Evolutionary conservation across 2,329 filamentous ascomycete genomes (phyloP), one percentile per base, ranked within the genome.

Genomic region (Phialophora chinensis): DNA sequence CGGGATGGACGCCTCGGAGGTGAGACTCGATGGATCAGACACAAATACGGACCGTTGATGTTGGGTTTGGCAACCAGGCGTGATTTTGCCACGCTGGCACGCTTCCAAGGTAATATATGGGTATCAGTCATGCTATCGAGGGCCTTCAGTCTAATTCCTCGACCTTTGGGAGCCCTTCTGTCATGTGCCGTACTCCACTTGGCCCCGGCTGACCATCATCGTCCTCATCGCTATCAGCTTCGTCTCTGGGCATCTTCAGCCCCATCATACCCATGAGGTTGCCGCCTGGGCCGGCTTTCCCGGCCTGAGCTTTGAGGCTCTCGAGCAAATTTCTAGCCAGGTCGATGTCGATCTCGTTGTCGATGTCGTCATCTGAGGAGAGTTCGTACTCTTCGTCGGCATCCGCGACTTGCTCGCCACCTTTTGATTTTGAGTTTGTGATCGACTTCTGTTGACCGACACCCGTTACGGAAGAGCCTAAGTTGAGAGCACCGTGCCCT

Each of bases 321-420:
- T 97, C 92, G 1, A 99, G 82, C 62, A 99, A 82, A 74, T 98
- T 98, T 77, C 91, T 92, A 20, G 91, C 93, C 27, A 99, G 83
- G 68, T 95, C 94, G 72, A 93, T 91, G 75, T 98, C 91, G 31
- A 95, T 87, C 69, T 93, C 84, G 4, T 95, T 85, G 61, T 90
- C 88, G 0, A 84, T 67, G 29, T 78, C 78, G 44, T 73, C 70
- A 44, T 69, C 66, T n/a, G 54, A 54, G 7, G 70, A 72, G 33
- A 66, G 52, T 29, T 69, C 66, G 17, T 71, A 67, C 1, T 73
- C 69, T 12, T 68, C 67, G 33, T 75, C 74, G 35, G 38, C 49
- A 33, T 61, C 65, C 11, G 72, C 72, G 10, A 52, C 14, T 31
- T 27, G 29, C 23, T 54, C 47, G 17, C 25, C 42, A 4, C 25